Evolutionary conservation across 192 early-diverging fungal genomes (phyloP), one percentile per base, ranked within the genome.

Genomic region (Linnemannia elongata): DNA sequence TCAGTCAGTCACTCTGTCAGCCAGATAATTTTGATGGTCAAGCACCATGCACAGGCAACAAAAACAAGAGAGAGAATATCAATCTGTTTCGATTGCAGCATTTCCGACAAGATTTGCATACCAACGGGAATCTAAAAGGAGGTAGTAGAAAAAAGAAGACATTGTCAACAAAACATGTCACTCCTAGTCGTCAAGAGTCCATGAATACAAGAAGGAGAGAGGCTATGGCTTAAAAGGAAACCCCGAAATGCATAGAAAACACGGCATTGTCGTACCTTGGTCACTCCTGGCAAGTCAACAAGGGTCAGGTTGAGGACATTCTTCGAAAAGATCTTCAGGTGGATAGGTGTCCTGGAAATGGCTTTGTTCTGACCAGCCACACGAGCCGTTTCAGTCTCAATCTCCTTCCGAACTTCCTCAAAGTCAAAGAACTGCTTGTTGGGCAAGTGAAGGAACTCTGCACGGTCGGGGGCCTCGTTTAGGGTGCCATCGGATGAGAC

Each of bases 271-370:
- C 44, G 12, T 89, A 92, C 94, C 92, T 96, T 96, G 78, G 96
- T 96, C 68, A 96, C 91, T 33, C 96, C 96, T 20, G 96, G 96
- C 69, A 96, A 83, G 88, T 96, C 96, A 30, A 96, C 96, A 54
- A 96, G 88, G n/a, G 96, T 96, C 72, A 96, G 84, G 52, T 92
- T 95, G 69, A 96, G 90, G 39, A 96, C 96, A 60, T 95, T 92
- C 38, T 94, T 92, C 17, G 96, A 96, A 77, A 91, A 93, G 69
- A 96, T 93, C 81, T 94, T 94, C 69, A 96, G 88, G 80, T 96
- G 94, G 70, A 96, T 96, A 18, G 96, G 96, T 41, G 92, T 91
- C 66, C 92, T 91, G 24, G 94, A 92, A 39, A 96, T 96, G 13
- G 93, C 96, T 87, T 96, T 96, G 85, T 96, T 96, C 77, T 87